Base-by-base conservation (phyloP, 2,329 filamentous ascomycete genomes). In the Teratosphaeria gauchensis region DNA sequence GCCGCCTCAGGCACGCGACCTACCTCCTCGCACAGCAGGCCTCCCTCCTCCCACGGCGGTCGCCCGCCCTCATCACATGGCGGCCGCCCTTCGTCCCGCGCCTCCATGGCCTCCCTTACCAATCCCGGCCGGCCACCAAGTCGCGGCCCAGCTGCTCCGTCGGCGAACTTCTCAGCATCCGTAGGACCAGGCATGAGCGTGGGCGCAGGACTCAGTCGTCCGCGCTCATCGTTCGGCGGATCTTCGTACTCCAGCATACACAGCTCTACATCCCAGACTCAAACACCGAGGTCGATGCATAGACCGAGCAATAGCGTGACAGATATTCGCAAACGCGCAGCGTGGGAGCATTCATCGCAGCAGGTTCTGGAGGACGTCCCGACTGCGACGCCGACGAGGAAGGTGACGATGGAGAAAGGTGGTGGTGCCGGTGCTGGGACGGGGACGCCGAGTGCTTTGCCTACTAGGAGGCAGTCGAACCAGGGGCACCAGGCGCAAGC, bases 391-490 rank as follows among this genome's bases (percentile, higher is more conserved):
- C 61, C 64, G 3, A 58, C 52, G 31, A 57, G 65, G 16, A 58
- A 63, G 48, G 61, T 59, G 24, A 67, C 65, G 42, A 54, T 67
- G 30, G 64, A 67, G 16, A 58, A 56, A 11, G 62, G 59, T 12
- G 30, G 16, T 14, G 61, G 24, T 28, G 24, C 24, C 56, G 16
- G 56, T 63, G 33, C 24, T 28, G 60, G 62, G 16, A 56, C 58
- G 9, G 62, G 63, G 16, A 58, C 61, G 14, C 60, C 61, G 4
- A 59, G 59, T 16, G 58, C 57, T 31, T 54, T 64, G n/a, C 58
- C 55, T 11, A 61, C 55, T 11, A 61, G 35, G 56, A 55, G 55
- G 33, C 51, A 54, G 48, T 53, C 52, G 53, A 56, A 21, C 46
- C 58, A 48, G 61, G 61, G 16, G 30, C 31, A 53, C 12, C 46